Conservation (phyloP, 2,329 filamentous ascomycete genomes). For the Paecilomyces niveus region DNA sequence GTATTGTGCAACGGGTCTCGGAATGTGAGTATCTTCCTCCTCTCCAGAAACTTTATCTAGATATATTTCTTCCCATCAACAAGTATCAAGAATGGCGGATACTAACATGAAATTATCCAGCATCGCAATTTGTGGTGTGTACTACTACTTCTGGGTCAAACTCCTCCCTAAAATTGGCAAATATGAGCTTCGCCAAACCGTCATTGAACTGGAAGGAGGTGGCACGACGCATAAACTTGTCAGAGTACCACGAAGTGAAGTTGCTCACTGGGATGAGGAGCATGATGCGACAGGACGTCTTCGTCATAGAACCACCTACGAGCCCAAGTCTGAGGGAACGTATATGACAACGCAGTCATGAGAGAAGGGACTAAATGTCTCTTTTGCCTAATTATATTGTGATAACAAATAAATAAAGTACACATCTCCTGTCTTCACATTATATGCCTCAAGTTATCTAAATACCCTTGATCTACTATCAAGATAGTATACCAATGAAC, state of each 20-base stretch:
- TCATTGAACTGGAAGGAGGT: constrained; percentile 45
- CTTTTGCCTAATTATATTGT: too few species aligned
- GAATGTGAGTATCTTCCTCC: constrained; percentile 47
- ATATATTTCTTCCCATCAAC: neutral
- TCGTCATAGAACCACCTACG: constrained; percentile 2
- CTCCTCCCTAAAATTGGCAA: constrained; percentile 46
- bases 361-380: neutral
- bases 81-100: neutral
- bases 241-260: constrained; percentile 45
- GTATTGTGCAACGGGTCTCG: constrained; percentile 59
- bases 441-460: too few species aligned
- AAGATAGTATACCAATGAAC: too few species aligned
- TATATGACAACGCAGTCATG: neutral
- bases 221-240: constrained; percentile 46
- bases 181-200: constrained; percentile 51
- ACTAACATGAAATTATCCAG: constrained; percentile 20
- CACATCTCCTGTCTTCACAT: too few species aligned
- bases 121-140: constrained; percentile 47
- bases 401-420: too few species aligned
- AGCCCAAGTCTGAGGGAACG: neutral
- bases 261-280: constrained; percentile 51
- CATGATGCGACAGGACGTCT: constrained; percentile 45
- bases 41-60: neutral
- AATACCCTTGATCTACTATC: too few species aligned
- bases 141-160: constrained; percentile 55